Conservation (phyloP, 306 rosid genomes). For the Alnus glutinosa region DNA sequence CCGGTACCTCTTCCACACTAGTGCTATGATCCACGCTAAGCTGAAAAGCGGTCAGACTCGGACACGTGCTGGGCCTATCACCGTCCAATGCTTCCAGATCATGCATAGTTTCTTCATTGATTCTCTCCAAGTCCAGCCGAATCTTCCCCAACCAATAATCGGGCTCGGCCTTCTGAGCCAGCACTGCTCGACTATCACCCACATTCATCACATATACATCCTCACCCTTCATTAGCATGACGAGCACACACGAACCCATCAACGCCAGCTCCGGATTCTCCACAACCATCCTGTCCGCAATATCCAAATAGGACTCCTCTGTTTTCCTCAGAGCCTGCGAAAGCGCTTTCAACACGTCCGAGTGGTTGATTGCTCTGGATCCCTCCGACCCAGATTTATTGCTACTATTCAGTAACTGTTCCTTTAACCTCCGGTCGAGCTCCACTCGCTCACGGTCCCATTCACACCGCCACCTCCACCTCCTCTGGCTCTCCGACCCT, state of each 20-base stretch:
- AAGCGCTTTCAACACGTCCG: constrained; percentile 81
- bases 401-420: constrained; percentile 36
- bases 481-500: constrained; percentile 83
- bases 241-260: constrained; percentile 99
- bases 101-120: constrained; percentile 85
- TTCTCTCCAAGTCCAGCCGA: constrained; percentile 86
- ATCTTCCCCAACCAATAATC: constrained; percentile 93
- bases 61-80: constrained; percentile 48
- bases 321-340: constrained; percentile 81
- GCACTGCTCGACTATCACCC: constrained; percentile 88
- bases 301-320: constrained; percentile 81
- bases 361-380: constrained; percentile 43
- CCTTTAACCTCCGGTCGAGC: constrained; percentile 83
- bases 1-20: constrained; percentile 62
- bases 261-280: constrained; percentile 93
- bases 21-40: constrained; percentile 93
- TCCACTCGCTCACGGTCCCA: constrained; percentile 88
- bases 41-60: constrained; percentile 67
- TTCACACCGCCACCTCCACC: constrained; percentile 95
- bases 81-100: constrained; percentile 80
- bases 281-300: constrained; percentile 76
- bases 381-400: constrained; percentile 46
- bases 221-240: constrained; percentile 94
- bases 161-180: constrained; percentile 89
- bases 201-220: constrained; percentile 95